A percentile compares a stretch with the other conserved stretches of the same genome.
phyloP scores from a whole-genome alignment of 495 filamentous ascomycete genomes.

The Astrothelium macrocarpum region DNA sequence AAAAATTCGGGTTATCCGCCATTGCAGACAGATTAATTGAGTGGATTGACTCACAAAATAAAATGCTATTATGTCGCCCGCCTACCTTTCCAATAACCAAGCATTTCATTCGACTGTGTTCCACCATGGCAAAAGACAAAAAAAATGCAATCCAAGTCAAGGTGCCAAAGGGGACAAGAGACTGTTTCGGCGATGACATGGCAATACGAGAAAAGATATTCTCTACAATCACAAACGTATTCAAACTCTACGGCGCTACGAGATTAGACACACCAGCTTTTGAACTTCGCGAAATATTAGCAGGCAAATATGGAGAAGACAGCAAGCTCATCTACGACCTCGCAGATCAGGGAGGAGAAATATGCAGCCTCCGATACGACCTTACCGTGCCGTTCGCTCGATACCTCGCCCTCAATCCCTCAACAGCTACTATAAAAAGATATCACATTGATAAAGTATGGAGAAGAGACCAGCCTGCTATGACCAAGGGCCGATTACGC shows the following conservation, averaged over 20 bases:
- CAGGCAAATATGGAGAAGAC: slow-evolving; percentile 89
- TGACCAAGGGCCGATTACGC: slow-evolving; percentile 83
- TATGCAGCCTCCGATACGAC: slow-evolving; percentile 81
- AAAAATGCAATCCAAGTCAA: slow-evolving; percentile 22
- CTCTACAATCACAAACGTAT: slow-evolving; percentile 68
- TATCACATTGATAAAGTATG: slow-evolving; percentile 90
- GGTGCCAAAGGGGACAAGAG: slow-evolving; percentile 24
- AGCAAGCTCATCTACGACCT: slow-evolving; percentile 85
- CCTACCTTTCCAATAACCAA: background rate
- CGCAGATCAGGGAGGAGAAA: slow-evolving; percentile 74
- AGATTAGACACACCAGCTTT: slow-evolving; percentile 72
- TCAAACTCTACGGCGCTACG: slow-evolving; percentile 80
- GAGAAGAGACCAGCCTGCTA: slow-evolving; percentile 68
- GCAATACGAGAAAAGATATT: slow-evolving; percentile 78
- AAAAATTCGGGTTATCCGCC: background rate
- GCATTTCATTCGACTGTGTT: background rate
- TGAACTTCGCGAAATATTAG: slow-evolving; percentile 66
- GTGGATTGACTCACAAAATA: background rate
- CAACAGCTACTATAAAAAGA: slow-evolving; percentile 66
- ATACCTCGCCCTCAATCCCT: slow-evolving; percentile 76
- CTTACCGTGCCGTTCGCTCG: slow-evolving; percentile 84
- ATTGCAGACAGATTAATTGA: background rate
- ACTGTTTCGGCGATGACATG: slow-evolving; percentile 57
- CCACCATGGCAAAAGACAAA: slow-evolving; percentile 23
- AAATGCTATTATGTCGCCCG: background rate